Evolutionary conservation across 2,329 filamentous ascomycete genomes (phyloP).

Genomic region (Pseudogymnoascus pannorum): DNA sequence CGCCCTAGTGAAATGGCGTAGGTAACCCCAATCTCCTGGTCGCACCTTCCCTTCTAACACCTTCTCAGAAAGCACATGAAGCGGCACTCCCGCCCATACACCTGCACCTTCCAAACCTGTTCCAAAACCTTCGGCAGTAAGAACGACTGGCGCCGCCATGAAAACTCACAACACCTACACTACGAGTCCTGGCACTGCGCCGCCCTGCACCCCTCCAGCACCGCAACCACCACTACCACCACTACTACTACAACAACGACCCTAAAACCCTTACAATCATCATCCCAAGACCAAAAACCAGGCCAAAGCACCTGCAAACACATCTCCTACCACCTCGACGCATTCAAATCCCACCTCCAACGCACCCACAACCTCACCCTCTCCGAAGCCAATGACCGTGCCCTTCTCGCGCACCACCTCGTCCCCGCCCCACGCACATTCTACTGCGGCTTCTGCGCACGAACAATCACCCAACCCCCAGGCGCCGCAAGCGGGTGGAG

Average conservation of each 20-base stretch:
- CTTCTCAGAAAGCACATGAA: constrained; percentile 69
- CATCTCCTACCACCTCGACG: constrained; percentile 50
- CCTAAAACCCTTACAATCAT: neutral
- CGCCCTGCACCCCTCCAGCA: constrained; percentile 9
- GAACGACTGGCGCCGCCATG: constrained; percentile 90
- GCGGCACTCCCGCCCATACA: constrained; percentile 73
- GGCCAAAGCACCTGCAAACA: constrained; percentile 42
- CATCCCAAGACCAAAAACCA: constrained; percentile 8
- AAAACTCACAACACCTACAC: constrained; percentile 69
- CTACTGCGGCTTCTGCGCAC: constrained; percentile 81
- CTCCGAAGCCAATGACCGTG: neutral
- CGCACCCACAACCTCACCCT: constrained; percentile 27
- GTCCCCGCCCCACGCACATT: constrained; percentile 57
- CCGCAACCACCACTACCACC: neutral
- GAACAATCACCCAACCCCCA: constrained; percentile 41
- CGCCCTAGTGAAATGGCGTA: constrained; percentile 53
- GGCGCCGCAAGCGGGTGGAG: constrained; percentile 52
- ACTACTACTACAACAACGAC: constrained; percentile 8
- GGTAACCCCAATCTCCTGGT: constrained; percentile 16
- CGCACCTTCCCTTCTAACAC: constrained; percentile 12
- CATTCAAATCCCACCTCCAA: constrained; percentile 55
- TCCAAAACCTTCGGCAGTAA: constrained; percentile 78
- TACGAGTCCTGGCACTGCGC: constrained; percentile 67
- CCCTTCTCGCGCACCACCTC: neutral
- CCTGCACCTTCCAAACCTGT: constrained; percentile 68